Evolutionary conservation across 2,329 filamentous ascomycete genomes (phyloP), one percentile per base, ranked within the genome.

Genomic region (Lachnellula hyalina): DNA sequence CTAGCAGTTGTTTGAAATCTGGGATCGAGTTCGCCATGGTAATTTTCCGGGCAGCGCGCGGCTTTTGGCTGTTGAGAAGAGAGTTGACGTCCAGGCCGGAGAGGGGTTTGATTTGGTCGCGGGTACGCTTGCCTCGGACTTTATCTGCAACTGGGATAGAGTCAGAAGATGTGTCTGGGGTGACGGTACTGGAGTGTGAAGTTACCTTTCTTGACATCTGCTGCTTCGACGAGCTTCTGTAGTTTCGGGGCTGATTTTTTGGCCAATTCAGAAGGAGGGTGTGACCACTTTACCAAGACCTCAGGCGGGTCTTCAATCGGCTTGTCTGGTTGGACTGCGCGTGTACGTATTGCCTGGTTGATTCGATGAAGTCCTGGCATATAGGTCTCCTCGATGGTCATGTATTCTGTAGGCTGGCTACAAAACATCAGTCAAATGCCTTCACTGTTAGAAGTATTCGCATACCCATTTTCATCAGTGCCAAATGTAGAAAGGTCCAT

Each of bases 11-110:
- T 68, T 92, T 95, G 80, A 96, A 96, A 56, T 93, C 89, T 0
- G 94, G 91, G 5, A 97, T 84, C 1, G 92, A 84, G 60, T 97
- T 97, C 9, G 86, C 79, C 0, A 80, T 69, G 8, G 82, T 80
- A 54, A 88, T 84, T 53, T 73, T 74, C 57, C 71, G 72, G 25
- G 25, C 25, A 28, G 25, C 25, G 28, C 73, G 73, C 47, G 78
- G 81, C 53, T 80, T 75, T 55, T 21, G 14, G 17, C 77, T 74
- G 46, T 81, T 80, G n/a, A 97, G 83, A 2, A 97, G 81, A 4
- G 84, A 84, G 56, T 92, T 87, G 40, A 97, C 81, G 64, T 97
- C 89, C 41, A 99, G 84, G 19, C 92, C 92, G 0, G 93, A 97
- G 8, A 96, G 81, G 0, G 94, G 94, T 64, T 93, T 93, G 55